Evolutionary conservation across 106 monocot genomes (phyloP).

Genomic region (Allium fistulosum): DNA sequence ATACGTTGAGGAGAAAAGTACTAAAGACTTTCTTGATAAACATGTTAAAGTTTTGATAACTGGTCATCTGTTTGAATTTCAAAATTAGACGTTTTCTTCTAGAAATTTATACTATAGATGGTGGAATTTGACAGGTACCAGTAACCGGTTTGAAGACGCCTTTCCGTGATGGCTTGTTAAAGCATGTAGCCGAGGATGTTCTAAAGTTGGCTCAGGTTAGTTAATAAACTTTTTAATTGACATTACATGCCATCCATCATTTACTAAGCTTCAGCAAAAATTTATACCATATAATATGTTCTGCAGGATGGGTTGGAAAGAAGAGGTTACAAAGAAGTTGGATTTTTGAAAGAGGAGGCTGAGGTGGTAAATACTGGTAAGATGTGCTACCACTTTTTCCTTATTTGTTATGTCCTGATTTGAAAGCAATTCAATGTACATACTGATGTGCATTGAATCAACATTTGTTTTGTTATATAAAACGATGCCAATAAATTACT

Average conservation of each 20-base stretch:
- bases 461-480: no score
- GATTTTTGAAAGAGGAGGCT: constrained; percentile 78
- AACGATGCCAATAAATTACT: no score
- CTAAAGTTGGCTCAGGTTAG: constrained; percentile 78
- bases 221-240: constrained; percentile 16
- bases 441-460: no score
- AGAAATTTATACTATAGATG: constrained; percentile 1
- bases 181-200: constrained; percentile 87
- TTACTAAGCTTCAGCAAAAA: no score
- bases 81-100: no score
- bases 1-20: constrained; percentile 89
- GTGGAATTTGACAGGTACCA: constrained; percentile 53
- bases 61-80: no score
- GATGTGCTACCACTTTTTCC: neutral
- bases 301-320: constrained; percentile 89
- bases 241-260: neutral
- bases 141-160: constrained; percentile 85
- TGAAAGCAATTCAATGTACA: no score
- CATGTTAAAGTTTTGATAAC: no score
- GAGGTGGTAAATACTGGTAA: constrained; percentile 76
- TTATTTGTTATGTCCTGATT: neutral
- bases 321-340: constrained; percentile 93
- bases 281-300: neutral
- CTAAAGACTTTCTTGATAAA: neutral
- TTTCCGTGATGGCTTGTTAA: constrained; percentile 78